Evolutionary conservation across 2,329 filamentous ascomycete genomes (phyloP), one percentile per base, ranked within the genome.

Genomic region (Fusarium bulbicola): DNA sequence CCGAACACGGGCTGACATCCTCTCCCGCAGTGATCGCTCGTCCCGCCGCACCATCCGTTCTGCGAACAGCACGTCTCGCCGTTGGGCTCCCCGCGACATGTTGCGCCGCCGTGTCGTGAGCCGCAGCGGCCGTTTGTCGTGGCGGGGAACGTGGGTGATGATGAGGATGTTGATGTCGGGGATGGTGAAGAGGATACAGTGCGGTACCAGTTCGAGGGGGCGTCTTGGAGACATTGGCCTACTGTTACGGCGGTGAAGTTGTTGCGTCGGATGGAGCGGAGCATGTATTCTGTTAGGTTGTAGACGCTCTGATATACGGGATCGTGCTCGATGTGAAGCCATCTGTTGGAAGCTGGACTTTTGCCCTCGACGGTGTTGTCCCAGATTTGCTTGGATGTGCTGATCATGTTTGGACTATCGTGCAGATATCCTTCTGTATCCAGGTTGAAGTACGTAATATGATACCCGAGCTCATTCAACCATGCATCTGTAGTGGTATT

Each of bases 381-480:
- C 77, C 80, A 84, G 32, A 80, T 81, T 8, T 77, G 75, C 70
- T 88, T 84, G 62, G 84, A 86, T 14, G 82, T 75, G 62, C 82
- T 79, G 72, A 90, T 89, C 63, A 82, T 82, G 40, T 85, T 80
- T 11, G 87, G 82, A 21, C 80, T 81, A 60, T 86, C 82, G 74
- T 90, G 86, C 60, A 89, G 81, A 76, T 90, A 91, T 62, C 90
- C 89, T 62, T 89, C 85, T 7, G 89, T 91, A 76, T 91, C 89
- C 49, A 91, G 81, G 76, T 90, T 86, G 74, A 89, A 90, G 80
- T 90, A 89, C 34, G 85, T 84, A 75, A 90, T 77, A 76, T 90
- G 87, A 79, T 90, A 90, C n/a, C 86, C 86, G 11, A 90, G 73
- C 32, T 80, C 79, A 20, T 74, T 80, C 46, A 86, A 75, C 79